Percentiles rank a stretch among this genome's conserved stretches.
phyloP scores from a whole-genome alignment of 2,329 filamentous ascomycete genomes.

The Drechslera avenae region DNA sequence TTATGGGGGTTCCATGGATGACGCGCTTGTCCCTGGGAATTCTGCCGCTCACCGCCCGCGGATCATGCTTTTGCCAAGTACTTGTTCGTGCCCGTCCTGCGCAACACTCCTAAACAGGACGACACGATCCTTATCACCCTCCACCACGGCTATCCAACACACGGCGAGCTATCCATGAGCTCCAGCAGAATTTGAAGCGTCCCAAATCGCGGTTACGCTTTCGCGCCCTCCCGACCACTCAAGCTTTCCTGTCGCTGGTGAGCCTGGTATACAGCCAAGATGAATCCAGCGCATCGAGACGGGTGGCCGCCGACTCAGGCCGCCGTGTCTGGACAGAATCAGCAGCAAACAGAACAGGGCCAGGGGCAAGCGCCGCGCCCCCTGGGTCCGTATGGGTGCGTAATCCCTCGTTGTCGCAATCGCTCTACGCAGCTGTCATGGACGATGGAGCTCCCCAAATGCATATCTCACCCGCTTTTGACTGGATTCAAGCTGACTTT shows the following conservation, averaged over 20 bases:
- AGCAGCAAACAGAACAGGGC: conserved; percentile 43
- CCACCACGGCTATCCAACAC: conserved; percentile 10
- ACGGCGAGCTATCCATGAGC: conserved; percentile 31
- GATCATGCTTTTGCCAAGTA: conserved; percentile 8
- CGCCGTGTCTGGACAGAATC: conserved; percentile 54
- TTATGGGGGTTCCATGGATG: conserved; percentile 3
- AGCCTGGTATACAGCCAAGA: conserved; percentile 41
- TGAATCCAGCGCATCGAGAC: conserved; percentile 51
- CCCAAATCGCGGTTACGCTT: conserved; percentile 24
- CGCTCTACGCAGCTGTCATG: conserved; percentile 20
- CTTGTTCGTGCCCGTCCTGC: no score
- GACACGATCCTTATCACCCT: conserved; percentile 19
- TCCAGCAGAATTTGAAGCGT: conserved; percentile 11
- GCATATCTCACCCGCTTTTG: conserved; percentile 13
- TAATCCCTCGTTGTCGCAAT: conserved; percentile 12
- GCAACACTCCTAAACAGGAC: background rate
- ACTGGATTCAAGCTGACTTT: conserved; percentile 26
- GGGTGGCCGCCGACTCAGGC: conserved; percentile 53
- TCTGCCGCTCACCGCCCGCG: conserved; percentile 21
- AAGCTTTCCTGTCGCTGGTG: conserved; percentile 33
- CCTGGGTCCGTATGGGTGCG: conserved; percentile 46
- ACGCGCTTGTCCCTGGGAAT: conserved; percentile 13
- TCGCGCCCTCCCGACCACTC: conserved; percentile 14
- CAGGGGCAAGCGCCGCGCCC: conserved; percentile 43
- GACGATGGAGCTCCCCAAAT: conserved; percentile 21